Evolutionary conservation across 2,329 filamentous ascomycete genomes (phyloP), one percentile per base, ranked within the genome.

Genomic region (Fusarium oligoseptatum): DNA sequence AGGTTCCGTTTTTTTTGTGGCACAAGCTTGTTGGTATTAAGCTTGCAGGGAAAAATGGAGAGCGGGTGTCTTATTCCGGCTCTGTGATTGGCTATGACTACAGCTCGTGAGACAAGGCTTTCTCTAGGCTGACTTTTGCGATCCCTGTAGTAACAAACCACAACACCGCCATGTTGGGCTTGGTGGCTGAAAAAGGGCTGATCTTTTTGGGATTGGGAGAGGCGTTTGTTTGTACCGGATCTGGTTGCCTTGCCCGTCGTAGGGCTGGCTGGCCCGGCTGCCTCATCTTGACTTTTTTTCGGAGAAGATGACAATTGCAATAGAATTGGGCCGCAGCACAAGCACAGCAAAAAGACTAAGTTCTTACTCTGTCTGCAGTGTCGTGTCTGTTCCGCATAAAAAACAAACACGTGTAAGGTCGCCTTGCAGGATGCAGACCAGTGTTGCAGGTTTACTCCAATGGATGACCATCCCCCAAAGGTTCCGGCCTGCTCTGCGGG

Each of bases 11-110:
- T 52, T 52, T n/a, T 52, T 52, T 64, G 58, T 60, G 55, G 29
- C 27, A 68, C 73, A 73, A 73, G 71, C 71, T 73, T 73, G 64
- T 67, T 24, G 55, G 37, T 27, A 9, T 68, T 68, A 73, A 73
- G 58, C 71, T 71, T 60, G 63, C 71, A 71, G 62, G 48, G 34
- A 29, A 43, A 43, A 43, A 65, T 39, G 1, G 50, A 71, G 37
- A 58, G 1, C 41, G 57, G 55, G 70, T 50, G 17, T 6, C 6
- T 27, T 10, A 27, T 10, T 8, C 1, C 2, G 6, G 22, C 1
- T 11, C 12, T 12, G 22, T 58, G 56, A 58, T 58, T 58, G 56
- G 56, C 6, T 11, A 10, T 2, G 11, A 4, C 3, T n/a, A 10
- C 17, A 10, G 34, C 6, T 52, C 24, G 48, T 52, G 48, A 17